Conservation (phyloP, 768 basidiomycete genomes). For the Mrakia blollopis region DNA sequence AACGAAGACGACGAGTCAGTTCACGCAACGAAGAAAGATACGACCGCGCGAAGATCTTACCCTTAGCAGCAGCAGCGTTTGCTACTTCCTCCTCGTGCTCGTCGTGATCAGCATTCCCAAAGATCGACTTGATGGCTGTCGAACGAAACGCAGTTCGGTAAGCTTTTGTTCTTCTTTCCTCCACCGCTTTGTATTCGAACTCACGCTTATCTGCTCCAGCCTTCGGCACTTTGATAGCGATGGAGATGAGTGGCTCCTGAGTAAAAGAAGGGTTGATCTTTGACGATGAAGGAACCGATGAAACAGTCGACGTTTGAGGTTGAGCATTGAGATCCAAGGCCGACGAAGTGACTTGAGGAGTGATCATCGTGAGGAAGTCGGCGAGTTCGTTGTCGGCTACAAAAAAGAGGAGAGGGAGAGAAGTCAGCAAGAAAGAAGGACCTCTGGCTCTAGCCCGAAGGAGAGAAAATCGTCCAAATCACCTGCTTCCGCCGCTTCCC, state of each 20-base stretch:
- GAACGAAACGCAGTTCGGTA: not conserved
- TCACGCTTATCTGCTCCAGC: constrained; percentile 18
- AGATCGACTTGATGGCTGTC: constrained; percentile 17
- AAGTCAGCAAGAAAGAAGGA: not conserved
- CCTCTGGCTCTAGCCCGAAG: not conserved
- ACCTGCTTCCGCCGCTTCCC: constrained; percentile 25
- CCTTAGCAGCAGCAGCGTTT: constrained; percentile 20
- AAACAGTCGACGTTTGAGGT: not conserved
- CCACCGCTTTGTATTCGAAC: too few species aligned
- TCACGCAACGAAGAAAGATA: not conserved
- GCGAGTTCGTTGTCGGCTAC: constrained; percentile 19
- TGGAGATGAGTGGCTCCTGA: constrained; percentile 18
- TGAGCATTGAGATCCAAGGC: too few species aligned
- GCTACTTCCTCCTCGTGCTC: constrained; percentile 19
- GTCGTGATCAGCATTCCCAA: constrained; percentile 13
- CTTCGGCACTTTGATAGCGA: constrained; percentile 19
- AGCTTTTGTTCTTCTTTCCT: not conserved
- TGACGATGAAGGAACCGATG: not conserved
- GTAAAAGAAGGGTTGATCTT: not conserved
- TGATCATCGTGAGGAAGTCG: constrained; percentile 6
- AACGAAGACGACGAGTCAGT: not conserved
- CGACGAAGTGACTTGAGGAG: not conserved
- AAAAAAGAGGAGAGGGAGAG: not conserved
- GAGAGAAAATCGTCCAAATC: not conserved
- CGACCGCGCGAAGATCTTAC: not conserved